phyloP scores from a whole-genome alignment of 148 eudicot genomes.

The Tetragonia tetragonoides region DNA sequence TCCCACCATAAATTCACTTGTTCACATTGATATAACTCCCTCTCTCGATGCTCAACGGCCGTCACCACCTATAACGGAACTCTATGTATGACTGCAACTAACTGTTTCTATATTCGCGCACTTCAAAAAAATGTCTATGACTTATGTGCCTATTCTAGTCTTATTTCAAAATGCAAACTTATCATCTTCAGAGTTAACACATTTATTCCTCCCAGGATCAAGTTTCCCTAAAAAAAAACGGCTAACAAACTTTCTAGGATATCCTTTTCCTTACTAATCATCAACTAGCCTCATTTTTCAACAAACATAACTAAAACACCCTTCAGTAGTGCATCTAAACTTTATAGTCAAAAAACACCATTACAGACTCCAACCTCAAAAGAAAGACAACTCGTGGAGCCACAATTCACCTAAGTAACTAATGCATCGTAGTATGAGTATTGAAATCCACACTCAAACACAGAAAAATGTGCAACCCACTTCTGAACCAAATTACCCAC shows the following conservation, averaged over 20 bases:
- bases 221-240: too few relatives aligned
- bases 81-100: not conserved
- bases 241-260: too few relatives aligned
- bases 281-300: not conserved
- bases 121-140: too few relatives aligned
- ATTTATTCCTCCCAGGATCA: too few relatives aligned
- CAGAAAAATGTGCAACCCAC: not conserved
- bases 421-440: not conserved
- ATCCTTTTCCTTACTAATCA: not conserved
- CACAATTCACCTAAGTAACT: not conserved
- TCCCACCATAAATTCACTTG: too few relatives aligned
- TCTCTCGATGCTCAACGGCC: too few relatives aligned
- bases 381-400: too few relatives aligned
- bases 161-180: not conserved
- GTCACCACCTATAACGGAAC: too few relatives aligned
- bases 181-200: not conserved
- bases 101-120: too few relatives aligned
- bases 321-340: not conserved
- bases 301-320: not conserved
- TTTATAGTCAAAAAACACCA: not conserved
- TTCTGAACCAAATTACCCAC: not conserved
- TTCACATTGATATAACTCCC: too few relatives aligned
- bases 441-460: not conserved
- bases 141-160: too few relatives aligned
- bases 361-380: not conserved